These are phyloP conservation scores for Mariannaea elegans DNA, from an alignment of 2,329 filamentous ascomycete species.

Conservation along the genomic window DNA sequence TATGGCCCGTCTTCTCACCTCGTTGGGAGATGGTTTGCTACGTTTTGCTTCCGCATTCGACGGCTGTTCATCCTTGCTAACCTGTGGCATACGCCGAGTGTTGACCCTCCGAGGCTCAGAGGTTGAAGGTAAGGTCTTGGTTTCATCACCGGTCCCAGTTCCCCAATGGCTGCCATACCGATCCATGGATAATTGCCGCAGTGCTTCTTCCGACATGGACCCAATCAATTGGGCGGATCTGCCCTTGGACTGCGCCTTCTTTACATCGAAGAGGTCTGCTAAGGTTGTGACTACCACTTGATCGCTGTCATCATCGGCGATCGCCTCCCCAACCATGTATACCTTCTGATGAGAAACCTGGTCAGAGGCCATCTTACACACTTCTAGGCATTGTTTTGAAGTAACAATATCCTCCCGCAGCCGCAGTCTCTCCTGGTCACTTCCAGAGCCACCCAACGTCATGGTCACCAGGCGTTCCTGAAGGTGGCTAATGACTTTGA, in stretches of 20 bases:
- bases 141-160: too few species aligned
- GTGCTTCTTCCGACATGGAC: slow-evolving; percentile 43
- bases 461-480: slow-evolving; percentile 43
- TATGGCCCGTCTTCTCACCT: too few species aligned
- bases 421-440: slow-evolving; percentile 38
- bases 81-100: too few species aligned
- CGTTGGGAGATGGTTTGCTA: too few species aligned
- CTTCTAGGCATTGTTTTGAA: slow-evolving; percentile 48
- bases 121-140: too few species aligned
- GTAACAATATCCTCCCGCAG: slow-evolving; percentile 47
- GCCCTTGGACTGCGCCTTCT: slow-evolving; percentile 45
- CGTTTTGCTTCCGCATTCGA: too few species aligned
- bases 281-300: slow-evolving; percentile 52
- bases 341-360: slow-evolving; percentile 44
- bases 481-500: slow-evolving; percentile 44
- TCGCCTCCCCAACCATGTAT: slow-evolving; percentile 47
- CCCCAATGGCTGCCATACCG: too few species aligned
- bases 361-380: slow-evolving; percentile 47
- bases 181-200: slow-evolving; percentile 26
- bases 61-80: too few species aligned
- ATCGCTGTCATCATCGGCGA: slow-evolving; percentile 49
- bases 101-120: too few species aligned
- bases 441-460: slow-evolving; percentile 29
- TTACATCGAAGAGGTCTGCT: slow-evolving; percentile 52
- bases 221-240: slow-evolving; percentile 49